These are phyloP conservation scores for Chrysosporium queenslandicum DNA, from an alignment of 2,329 filamentous ascomycete genomes.

Conservation along the genomic window DNA sequence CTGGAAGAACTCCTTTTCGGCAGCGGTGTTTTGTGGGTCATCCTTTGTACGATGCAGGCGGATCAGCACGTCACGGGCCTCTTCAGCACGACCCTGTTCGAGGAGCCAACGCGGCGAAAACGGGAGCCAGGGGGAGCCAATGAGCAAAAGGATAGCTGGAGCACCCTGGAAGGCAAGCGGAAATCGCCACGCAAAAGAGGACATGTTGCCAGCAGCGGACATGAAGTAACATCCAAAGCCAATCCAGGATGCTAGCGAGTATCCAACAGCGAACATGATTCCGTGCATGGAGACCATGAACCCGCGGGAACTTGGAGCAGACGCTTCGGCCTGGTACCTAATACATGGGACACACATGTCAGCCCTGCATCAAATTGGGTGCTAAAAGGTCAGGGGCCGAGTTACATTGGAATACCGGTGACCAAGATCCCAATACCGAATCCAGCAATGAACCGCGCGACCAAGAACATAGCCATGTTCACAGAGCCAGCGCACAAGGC, in stretches of 20 bases:
- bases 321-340: constrained; percentile 32
- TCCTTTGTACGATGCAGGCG: constrained; percentile 36
- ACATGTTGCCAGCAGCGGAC: constrained; percentile 23
- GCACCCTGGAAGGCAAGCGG: constrained; percentile 38
- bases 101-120: constrained; percentile 39
- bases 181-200: constrained; percentile 38
- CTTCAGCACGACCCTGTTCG: constrained; percentile 34
- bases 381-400: neutral
- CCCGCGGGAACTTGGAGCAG: constrained; percentile 32
- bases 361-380: neutral
- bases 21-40: constrained; percentile 31
- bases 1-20: constrained; percentile 35
- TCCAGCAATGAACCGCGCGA: constrained; percentile 14
- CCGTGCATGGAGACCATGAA: constrained; percentile 35
- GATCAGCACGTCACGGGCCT: constrained; percentile 34
- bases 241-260: constrained; percentile 34
- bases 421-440: constrained; percentile 14
- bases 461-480: constrained; percentile 14
- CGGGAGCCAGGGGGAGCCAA: constrained; percentile 32
- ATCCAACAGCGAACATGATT: constrained; percentile 36
- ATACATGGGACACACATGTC: neutral
- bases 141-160: constrained; percentile 34
- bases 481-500: constrained; percentile 31
- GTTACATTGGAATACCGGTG: constrained; percentile 15
- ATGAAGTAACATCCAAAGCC: constrained; percentile 35